Percentiles rank a stretch among this genome's conserved stretches.
Conservation (phyloP, 495 filamentous ascomycete genomes). For the Lasiosphaeris hirsuta region DNA sequence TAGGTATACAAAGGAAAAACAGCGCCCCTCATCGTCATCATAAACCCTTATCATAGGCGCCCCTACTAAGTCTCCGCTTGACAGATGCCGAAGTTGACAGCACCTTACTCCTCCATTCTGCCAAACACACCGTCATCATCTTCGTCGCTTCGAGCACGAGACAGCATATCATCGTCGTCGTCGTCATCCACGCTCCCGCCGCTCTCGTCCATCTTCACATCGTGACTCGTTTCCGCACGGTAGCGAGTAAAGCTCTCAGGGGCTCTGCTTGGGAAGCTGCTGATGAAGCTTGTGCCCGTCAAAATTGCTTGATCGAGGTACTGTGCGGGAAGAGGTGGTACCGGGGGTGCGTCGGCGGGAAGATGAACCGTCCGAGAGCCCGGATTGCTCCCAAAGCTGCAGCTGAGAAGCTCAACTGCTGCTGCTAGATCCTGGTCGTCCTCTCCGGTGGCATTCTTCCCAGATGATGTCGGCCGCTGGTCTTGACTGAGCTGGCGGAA, state of each 20-base stretch:
- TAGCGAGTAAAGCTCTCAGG: slow-evolving; percentile 48
- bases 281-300: slow-evolving; percentile 48
- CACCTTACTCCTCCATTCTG: slow-evolving; percentile 79
- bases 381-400: slow-evolving; percentile 76
- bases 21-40: slow-evolving; percentile 25
- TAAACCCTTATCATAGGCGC: slow-evolving; percentile 15
- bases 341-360: slow-evolving; percentile 75
- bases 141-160: slow-evolving; percentile 68
- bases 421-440: slow-evolving; percentile 85
- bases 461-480: slow-evolving; percentile 58
- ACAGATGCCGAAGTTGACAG: slow-evolving; percentile 3
- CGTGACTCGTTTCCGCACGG: slow-evolving; percentile 33
- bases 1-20: slow-evolving; percentile 47
- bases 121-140: slow-evolving; percentile 96
- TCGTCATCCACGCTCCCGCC: slow-evolving; percentile 72
- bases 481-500: slow-evolving; percentile 54
- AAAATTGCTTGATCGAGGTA: slow-evolving; percentile 55
- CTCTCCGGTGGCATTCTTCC: slow-evolving; percentile 57
- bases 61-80: background rate
- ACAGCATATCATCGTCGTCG: slow-evolving; percentile 69
- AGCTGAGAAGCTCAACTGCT: slow-evolving; percentile 81
- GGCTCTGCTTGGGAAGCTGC: slow-evolving; percentile 49
- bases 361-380: slow-evolving; percentile 65
- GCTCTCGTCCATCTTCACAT: slow-evolving; percentile 68
- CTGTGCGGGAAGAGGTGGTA: slow-evolving; percentile 75